A percentile compares a stretch with the other conserved stretches of the same genome.
These are phyloP conservation scores for Sutorius australiensis DNA, from an alignment of 768 basidiomycete species.

Conservation along the genomic window DNA sequence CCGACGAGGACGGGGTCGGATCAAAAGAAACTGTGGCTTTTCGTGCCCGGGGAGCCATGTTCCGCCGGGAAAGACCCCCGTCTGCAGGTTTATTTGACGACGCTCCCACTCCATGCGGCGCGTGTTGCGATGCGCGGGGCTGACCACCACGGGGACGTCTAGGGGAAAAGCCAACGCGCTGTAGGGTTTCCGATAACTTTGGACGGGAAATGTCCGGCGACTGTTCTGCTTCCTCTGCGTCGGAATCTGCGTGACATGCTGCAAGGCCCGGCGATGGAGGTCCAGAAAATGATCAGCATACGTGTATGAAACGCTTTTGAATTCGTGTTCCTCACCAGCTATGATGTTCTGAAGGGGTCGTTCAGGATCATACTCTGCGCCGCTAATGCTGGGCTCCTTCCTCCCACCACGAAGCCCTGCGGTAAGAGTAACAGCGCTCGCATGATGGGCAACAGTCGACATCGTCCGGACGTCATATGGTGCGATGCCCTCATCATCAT, in stretches of 20 bases:
- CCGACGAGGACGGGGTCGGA: slow-evolving; percentile 53
- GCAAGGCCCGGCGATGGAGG: slow-evolving; percentile 34
- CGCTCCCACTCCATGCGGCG: slow-evolving; percentile 9
- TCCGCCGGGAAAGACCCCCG: slow-evolving; percentile 15
- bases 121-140: slow-evolving; percentile 21
- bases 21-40: slow-evolving; percentile 30
- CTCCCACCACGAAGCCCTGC: slow-evolving; percentile 62
- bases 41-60: slow-evolving; percentile 34
- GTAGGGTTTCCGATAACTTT: slow-evolving; percentile 67
- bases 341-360: slow-evolving; percentile 72
- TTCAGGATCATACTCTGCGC: slow-evolving; percentile 84
- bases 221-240: slow-evolving; percentile 45
- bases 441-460: slow-evolving; percentile 87
- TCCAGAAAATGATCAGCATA: not conserved
- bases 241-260: slow-evolving; percentile 46
- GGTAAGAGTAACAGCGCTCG: slow-evolving; percentile 79
- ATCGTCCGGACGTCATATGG: slow-evolving; percentile 68
- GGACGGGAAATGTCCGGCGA: slow-evolving; percentile 47
- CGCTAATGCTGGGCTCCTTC: slow-evolving; percentile 61
- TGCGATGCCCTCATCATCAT: slow-evolving; percentile 63
- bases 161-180: slow-evolving; percentile 67
- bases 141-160: slow-evolving; percentile 61
- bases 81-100: slow-evolving; percentile 15
- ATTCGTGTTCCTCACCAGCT: slow-evolving; percentile 39
- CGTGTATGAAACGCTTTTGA: not conserved